These are phyloP conservation scores for Eucalyptus shirleyi DNA, from an alignment of 345 rosid species.

Conservation along the genomic window DNA sequence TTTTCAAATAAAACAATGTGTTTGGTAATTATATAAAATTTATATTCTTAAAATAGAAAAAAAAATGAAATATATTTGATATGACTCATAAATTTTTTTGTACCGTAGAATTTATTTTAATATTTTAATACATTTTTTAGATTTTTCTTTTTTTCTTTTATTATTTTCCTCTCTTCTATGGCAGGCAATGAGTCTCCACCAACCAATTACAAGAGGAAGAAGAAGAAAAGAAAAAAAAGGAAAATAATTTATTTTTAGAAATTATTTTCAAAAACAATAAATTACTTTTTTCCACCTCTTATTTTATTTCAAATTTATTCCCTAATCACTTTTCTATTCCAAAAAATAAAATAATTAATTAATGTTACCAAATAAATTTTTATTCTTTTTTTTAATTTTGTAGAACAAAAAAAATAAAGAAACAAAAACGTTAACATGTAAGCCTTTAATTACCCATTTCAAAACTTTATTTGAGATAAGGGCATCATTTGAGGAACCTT, in stretches of 20 bases:
- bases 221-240: too few relatives aligned
- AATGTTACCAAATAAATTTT: rapidly evolving
- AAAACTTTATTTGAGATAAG: not conserved
- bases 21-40: too few relatives aligned
- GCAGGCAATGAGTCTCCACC: too few relatives aligned
- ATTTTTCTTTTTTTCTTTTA: rapidly evolving
- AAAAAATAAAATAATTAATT: rapidly evolving
- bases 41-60: rapidly evolving
- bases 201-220: too few relatives aligned
- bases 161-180: too few relatives aligned
- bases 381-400: too few relatives aligned
- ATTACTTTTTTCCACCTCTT: too few relatives aligned
- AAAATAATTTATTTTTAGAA: too few relatives aligned
- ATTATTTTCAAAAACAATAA: rapidly evolving
- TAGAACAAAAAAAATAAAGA: rapidly evolving
- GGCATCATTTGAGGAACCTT: not conserved
- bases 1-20: rapidly evolving
- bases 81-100: rapidly evolving
- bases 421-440: rapidly evolving
- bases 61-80: too few relatives aligned
- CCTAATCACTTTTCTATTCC: too few relatives aligned
- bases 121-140: too few relatives aligned
- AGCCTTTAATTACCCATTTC: not conserved
- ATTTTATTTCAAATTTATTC: too few relatives aligned
- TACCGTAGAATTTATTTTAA: rapidly evolving